A percentile compares a stretch with the other conserved stretches of the same genome.
Conservation (phyloP, 225 moss, liverwort and hornwort genomes). For the Sphagnum contortum region DNA sequence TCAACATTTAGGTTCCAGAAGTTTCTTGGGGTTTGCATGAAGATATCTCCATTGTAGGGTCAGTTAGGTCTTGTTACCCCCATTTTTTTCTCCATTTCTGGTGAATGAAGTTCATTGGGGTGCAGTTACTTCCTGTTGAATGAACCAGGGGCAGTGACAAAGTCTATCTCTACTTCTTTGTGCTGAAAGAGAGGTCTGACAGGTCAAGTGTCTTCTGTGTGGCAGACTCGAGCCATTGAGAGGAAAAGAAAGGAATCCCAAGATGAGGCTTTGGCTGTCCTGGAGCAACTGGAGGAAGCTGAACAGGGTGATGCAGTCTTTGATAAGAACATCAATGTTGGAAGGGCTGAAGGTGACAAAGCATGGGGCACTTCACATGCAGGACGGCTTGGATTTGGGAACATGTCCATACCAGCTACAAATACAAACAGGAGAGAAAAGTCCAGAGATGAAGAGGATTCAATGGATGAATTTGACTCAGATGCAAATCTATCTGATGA, state of each 20-base stretch:
- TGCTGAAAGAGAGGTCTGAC: too few species aligned
- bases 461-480: conserved; percentile 24
- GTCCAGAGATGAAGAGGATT: conserved; percentile 11
- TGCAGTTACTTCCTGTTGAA: too few species aligned
- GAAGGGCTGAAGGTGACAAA: conserved; percentile 18
- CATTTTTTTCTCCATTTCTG: too few species aligned
- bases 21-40: too few species aligned
- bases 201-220: too few species aligned
- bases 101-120: too few species aligned
- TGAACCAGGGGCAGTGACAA: too few species aligned
- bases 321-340: conserved; percentile 21
- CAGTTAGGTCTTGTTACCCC: too few species aligned
- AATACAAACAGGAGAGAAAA: conserved; percentile 11
- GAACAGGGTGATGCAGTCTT: conserved; percentile 44
- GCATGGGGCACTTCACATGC: conserved; percentile 32
- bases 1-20: too few species aligned
- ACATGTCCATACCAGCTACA: conserved; percentile 22
- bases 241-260: conserved; percentile 73
- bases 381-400: conserved; percentile 73
- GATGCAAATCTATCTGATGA: conserved; percentile 46
- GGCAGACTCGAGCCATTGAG: conserved; percentile 81
- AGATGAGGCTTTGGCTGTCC: conserved; percentile 59
- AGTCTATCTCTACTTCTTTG: too few species aligned
- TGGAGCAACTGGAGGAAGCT: conserved; percentile 81
- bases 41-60: too few species aligned